Evolutionary conservation across 768 basidiomycete genomes (phyloP), one percentile per base, ranked within the genome.

Genomic region (Paxillus rubicundulus): DNA sequence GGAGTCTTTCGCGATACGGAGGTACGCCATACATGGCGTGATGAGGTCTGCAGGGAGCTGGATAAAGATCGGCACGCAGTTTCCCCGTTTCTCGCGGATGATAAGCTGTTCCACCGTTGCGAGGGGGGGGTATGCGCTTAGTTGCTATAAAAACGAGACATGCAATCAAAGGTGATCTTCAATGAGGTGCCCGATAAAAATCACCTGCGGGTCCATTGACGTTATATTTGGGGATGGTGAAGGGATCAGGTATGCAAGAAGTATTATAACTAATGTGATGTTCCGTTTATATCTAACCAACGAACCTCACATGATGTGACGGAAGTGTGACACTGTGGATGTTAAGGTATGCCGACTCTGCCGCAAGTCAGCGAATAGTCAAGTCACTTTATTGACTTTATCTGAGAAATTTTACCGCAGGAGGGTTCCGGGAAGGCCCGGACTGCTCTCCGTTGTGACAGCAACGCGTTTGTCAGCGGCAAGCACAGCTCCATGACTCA

Each of bases 11-110:
- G 95, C 85, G 55, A 98, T 80, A 52, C 92, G 85, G 44, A 99
- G 83, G 70, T 98, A 99, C 7, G 97, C 95, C 74, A 93, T 89
- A 66, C 93, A 94, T 70, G 97, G 97, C 21, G 97, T 99, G 56
- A 98, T 81, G 56, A 98, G 84, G 67, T 99, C 97, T 42, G 93
- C 95, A 20, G 96, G 94, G 4, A 99, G 79, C 63, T 95, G 86
- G 49, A 96, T 82, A 71, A 83, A 98, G 59, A 99, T 81, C 18
- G 96, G 96, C 33, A 98, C 82, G 64, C 92, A 91, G 66, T 98
- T 98, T 66, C 94, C 94, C 51, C 74, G 78, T 70, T 92, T 89
- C 68, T 92, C 87, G 40, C 82, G 78, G 47, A 89, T 74, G 52
- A 95, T 84, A 54, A 94, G 79, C 57, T 80, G 79, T 69, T 92